These are phyloP conservation scores for Cystobasidium tubakii DNA, from an alignment of 768 basidiomycete genomes.

Conservation along the genomic window DNA sequence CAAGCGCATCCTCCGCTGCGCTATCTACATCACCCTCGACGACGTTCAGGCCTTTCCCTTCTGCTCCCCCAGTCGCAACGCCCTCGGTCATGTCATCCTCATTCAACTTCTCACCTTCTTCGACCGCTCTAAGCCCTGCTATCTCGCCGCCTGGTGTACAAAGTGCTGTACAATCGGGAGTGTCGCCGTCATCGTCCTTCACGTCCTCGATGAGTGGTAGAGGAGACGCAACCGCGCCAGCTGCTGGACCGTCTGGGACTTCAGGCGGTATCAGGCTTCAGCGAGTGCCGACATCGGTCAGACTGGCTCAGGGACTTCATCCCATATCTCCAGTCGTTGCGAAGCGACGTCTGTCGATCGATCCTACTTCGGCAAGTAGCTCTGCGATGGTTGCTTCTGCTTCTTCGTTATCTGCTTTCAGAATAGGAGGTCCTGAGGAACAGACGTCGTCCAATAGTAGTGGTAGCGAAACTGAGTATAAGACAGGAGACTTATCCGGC, in stretches of 20 bases:
- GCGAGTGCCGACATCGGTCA: conserved; percentile 52
- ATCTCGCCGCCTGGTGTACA: neutral
- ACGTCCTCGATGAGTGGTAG: neutral
- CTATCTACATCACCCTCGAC: conserved; percentile 14
- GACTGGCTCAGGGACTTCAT: conserved; percentile 52
- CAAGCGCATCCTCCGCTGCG: neutral
- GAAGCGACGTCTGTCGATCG: conserved; percentile 18
- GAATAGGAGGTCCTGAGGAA: conserved; percentile 3
- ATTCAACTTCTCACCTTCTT: conserved; percentile 7
- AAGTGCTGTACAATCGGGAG: neutral
- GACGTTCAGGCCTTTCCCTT: neutral
- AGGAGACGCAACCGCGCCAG: neutral
- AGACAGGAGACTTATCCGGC: neutral
- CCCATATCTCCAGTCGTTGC: conserved; percentile 31
- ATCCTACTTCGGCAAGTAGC: neutral
- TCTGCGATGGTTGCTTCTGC: neutral
- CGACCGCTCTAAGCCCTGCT: neutral
- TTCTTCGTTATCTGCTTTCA: conserved; percentile 10
- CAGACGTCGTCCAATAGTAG: conserved; percentile 2
- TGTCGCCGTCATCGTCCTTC: conserved; percentile 14
- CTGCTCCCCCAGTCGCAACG: conserved; percentile 10
- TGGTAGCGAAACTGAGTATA: conserved; percentile 25
- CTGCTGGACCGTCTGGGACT: neutral
- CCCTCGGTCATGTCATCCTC: neutral
- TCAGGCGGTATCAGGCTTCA: conserved; percentile 49